Evolutionary conservation across 495 filamentous ascomycete genomes (phyloP), one percentile per base, ranked within the genome.

Genomic region (Penicillium ochrochloron): DNA sequence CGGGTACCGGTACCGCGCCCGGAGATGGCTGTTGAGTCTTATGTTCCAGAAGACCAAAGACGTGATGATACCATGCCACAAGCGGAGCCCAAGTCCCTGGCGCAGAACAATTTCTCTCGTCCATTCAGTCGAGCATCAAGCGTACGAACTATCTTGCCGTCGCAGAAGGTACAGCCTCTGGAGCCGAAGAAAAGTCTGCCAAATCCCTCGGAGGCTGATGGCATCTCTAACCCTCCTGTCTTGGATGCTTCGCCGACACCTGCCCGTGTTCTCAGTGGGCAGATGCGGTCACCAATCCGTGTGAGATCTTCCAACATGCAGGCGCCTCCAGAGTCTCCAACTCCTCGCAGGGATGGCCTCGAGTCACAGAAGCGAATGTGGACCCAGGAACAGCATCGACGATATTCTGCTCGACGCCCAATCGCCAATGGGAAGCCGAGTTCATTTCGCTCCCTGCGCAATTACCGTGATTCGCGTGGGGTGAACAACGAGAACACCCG

Each of bases 121-220:
- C 76, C 73, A 1, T 75, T 80, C 63, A 70, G 68, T 62, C 75
- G 73, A 42, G 70, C 73, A 17, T 77, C 73, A 27, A 79, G 71
- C 65, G 60, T 68, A 2, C 70, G 66, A 33, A 75, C 67, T 14
- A 70, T 76, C 10, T 42, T 73, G 35, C 60, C 68, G n/a, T 69
- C 66, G 2, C 68, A 64, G 64, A 71, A 56, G 58, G 52, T 37
- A 19, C 60, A 55, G 14, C 34, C 37, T 41, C 55, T 56, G 11
- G 17, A 58, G 10, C 4, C 29, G 6, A 31, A 21, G 46, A 58
- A 15, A 19, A 21, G 9, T 7, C 34, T n/a, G 21, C 37, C 2
- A 17, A 48, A 31, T 11, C 33, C 50, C 12, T 44, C 44, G 14
- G 1, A 5, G 25, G 44, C 34, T 29, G 37, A 69, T 35, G 25